Evolutionary conservation across 1,139 yeast species (phyloP).

Genomic region (Petasospora fabianii): DNA sequence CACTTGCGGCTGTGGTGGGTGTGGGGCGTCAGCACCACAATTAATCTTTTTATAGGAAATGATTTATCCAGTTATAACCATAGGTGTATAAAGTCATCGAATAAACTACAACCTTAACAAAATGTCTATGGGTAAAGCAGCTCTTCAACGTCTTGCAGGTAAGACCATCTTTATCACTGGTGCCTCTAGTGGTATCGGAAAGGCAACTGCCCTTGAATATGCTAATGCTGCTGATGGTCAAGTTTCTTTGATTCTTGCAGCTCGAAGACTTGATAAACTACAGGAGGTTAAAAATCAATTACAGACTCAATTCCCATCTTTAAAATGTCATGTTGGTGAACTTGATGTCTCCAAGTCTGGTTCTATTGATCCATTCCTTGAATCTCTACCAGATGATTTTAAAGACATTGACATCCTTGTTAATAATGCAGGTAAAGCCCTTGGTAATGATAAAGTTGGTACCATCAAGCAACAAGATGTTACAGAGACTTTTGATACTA

Average conservation of each 20-base stretch:
- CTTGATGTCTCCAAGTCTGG: conserved; percentile 59
- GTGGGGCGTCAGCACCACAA: too few relatives aligned
- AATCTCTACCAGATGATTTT: conserved; percentile 48
- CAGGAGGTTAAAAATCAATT: conserved; percentile 45
- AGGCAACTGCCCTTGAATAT: conserved; percentile 72
- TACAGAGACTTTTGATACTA: conserved; percentile 64
- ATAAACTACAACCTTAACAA: too few relatives aligned
- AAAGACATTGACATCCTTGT: conserved; percentile 61
- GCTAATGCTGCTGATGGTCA: conserved; percentile 67
- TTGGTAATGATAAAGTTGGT: conserved; percentile 66
- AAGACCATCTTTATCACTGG: conserved; percentile 41
- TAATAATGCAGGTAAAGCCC: conserved; percentile 82
- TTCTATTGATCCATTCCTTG: conserved; percentile 50
- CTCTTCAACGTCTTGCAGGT: conserved; percentile 39
- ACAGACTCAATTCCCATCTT: conserved; percentile 42
- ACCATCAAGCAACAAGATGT: conserved; percentile 50
- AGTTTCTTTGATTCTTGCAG: conserved; percentile 61
- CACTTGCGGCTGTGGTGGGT: too few relatives aligned
- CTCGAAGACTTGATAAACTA: conserved; percentile 61
- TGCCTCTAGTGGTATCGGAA: conserved; percentile 59
- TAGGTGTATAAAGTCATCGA: too few relatives aligned
- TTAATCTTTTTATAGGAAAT: too few relatives aligned
- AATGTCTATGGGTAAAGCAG: conserved; percentile 39
- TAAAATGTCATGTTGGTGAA: conserved; percentile 44
- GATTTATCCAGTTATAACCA: background rate